Conservation (phyloP, 106 monocot genomes). For the Hemerocallis citrina region DNA sequence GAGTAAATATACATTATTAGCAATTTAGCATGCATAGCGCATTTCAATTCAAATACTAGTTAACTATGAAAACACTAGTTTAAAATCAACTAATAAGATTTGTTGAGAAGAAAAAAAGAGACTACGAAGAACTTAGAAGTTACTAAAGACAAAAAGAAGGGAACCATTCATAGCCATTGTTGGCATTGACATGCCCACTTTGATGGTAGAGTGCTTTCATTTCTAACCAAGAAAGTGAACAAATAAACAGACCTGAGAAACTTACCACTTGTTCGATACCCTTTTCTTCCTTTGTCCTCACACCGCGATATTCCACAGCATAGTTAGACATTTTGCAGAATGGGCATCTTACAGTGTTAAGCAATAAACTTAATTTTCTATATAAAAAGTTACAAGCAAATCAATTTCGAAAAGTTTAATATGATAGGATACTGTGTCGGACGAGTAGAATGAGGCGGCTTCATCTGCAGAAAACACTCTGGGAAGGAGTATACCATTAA, state of each 20-base stretch:
- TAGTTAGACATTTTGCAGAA: slow-evolving; percentile 81
- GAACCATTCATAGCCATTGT: too few relatives aligned
- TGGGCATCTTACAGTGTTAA: slow-evolving; percentile 56
- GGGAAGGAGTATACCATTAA: slow-evolving; percentile 9
- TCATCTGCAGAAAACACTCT: slow-evolving; percentile 91
- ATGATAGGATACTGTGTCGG: slow-evolving; percentile 75
- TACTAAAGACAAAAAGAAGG: too few relatives aligned
- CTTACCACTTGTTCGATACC: slow-evolving; percentile 79
- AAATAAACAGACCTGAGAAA: slow-evolving; percentile 2
- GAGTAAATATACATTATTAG: too few relatives aligned
- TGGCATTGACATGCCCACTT: too few relatives aligned
- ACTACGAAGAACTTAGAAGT: too few relatives aligned
- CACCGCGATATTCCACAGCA: slow-evolving; percentile 72
- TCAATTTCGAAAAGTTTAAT: slow-evolving; percentile 13
- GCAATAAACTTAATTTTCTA: not conserved
- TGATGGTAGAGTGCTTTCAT: too few relatives aligned
- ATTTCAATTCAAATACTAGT: too few relatives aligned
- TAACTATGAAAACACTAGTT: too few relatives aligned
- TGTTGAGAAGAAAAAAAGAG: too few relatives aligned
- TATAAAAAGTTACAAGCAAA: not conserved
- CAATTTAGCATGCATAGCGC: too few relatives aligned
- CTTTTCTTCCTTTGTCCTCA: slow-evolving; percentile 78
- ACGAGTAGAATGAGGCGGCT: slow-evolving; percentile 52
- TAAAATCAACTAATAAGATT: too few relatives aligned
- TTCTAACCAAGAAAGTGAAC: not conserved